Conservation (phyloP, 148 eudicot species). For the Chenopodium berlandieri region DNA sequence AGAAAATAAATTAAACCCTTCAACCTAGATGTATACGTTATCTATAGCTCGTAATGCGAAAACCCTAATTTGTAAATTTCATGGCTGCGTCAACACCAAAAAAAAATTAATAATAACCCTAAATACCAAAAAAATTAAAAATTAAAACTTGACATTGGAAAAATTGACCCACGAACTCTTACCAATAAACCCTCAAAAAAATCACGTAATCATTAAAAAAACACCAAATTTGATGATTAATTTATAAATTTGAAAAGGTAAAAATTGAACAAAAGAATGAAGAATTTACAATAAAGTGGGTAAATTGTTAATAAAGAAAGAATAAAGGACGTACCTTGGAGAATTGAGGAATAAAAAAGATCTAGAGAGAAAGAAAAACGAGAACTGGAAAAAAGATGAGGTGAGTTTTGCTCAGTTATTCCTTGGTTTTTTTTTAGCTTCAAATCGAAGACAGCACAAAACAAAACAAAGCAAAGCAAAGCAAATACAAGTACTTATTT, state of each 20-base stretch:
- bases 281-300: neutral
- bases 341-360: neutral
- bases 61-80: neutral
- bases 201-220: neutral
- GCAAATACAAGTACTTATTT: no score
- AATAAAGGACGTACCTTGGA: neutral
- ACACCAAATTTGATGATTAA: neutral
- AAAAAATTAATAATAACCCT: neutral
- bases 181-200: neutral
- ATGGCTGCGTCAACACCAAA: neutral
- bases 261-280: neutral
- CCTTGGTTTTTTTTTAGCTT: neutral
- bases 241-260: no score
- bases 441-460: neutral
- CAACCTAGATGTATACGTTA: neutral
- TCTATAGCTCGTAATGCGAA: neutral
- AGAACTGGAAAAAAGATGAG: neutral
- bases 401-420: slow-evolving; percentile 3
- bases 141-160: neutral
- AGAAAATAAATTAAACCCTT: neutral
- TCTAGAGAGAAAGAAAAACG: neutral
- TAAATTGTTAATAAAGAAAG: neutral
- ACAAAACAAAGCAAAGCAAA: neutral
- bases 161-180: neutral
- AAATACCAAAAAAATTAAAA: neutral